A percentile compares a stretch with the other conserved stretches of the same genome.
phyloP scores from a whole-genome alignment of 179 eudicot species.

The Corrigiola litoralis region DNA sequence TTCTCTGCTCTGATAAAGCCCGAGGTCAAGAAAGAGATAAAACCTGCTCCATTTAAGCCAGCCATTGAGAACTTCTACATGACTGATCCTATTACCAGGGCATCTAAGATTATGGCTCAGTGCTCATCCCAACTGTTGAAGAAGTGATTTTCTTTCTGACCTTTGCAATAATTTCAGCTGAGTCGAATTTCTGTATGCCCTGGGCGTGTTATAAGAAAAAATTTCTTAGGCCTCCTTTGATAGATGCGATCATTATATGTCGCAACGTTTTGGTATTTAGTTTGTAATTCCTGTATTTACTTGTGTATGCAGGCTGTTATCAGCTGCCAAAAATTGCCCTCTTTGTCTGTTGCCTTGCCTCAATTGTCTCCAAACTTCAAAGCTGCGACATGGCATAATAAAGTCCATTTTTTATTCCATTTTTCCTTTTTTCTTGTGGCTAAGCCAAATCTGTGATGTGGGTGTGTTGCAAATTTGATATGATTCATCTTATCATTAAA shows the following conservation, averaged over 20 bases:
- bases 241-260: conserved; percentile 13
- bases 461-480: too few relatives aligned
- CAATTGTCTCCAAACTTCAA: neutral
- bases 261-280: conserved; percentile 15
- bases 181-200: conserved; percentile 16
- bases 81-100: conserved; percentile 92
- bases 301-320: conserved; percentile 16
- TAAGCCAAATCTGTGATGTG: too few relatives aligned
- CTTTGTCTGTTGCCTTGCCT: conserved; percentile 18
- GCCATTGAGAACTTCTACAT: conserved; percentile 86
- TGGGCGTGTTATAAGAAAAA: conserved; percentile 14
- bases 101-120: conserved; percentile 98
- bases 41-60: conserved; percentile 47
- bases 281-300: conserved; percentile 23
- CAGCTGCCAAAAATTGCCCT: conserved; percentile 11
- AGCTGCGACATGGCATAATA: conserved; percentile 5
- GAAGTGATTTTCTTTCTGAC: conserved; percentile 34
- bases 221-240: neutral
- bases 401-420: neutral
- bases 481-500: too few relatives aligned
- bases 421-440: too few relatives aligned
- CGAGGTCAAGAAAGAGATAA: conserved; percentile 36
- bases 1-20: conserved; percentile 63
- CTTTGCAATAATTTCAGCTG: conserved; percentile 15
- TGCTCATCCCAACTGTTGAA: conserved; percentile 71